Evolutionary conservation across 1,139 yeast genomes (phyloP).

Genomic region (Lodderomyces elongisporus): DNA sequence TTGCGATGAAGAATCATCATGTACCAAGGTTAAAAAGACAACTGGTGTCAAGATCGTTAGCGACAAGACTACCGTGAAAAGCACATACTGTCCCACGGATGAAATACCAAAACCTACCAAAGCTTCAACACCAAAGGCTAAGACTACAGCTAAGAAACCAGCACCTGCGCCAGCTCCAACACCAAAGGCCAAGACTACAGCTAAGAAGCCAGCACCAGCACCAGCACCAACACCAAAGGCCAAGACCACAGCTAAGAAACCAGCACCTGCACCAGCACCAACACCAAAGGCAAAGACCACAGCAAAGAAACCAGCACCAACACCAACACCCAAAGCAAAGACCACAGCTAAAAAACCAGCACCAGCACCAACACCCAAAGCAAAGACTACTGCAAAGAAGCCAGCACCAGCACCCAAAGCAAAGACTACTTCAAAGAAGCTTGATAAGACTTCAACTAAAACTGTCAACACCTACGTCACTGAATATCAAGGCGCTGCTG

Average conservation of each 20-base stretch:
- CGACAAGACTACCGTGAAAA: constrained; percentile 19
- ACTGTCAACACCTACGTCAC: no score
- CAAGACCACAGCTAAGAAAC: constrained; percentile 15
- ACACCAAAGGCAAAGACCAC: no score
- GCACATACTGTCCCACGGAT: constrained; percentile 19
- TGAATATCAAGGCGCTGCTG: no score
- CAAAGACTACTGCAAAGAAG: no score
- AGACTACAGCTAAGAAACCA: not conserved
- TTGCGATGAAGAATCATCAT: constrained; percentile 18
- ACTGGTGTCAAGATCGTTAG: constrained; percentile 18
- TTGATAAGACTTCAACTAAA: no score
- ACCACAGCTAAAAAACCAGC: no score
- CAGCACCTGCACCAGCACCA: constrained; percentile 5
- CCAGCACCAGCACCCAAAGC: no score
- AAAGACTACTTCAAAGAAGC: no score
- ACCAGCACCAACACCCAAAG: no score
- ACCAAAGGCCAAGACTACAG: not conserved
- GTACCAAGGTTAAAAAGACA: constrained; percentile 26
- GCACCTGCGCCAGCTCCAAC: not conserved
- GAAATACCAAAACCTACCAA: constrained; percentile 1
- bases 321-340: no score
- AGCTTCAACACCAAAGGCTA: not conserved
- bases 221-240: not conserved
- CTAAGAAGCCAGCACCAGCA: not conserved
- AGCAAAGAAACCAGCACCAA: no score